These are phyloP conservation scores for Fusarium anguioides DNA, from an alignment of 2,329 filamentous ascomycete species.

Conservation along the genomic window DNA sequence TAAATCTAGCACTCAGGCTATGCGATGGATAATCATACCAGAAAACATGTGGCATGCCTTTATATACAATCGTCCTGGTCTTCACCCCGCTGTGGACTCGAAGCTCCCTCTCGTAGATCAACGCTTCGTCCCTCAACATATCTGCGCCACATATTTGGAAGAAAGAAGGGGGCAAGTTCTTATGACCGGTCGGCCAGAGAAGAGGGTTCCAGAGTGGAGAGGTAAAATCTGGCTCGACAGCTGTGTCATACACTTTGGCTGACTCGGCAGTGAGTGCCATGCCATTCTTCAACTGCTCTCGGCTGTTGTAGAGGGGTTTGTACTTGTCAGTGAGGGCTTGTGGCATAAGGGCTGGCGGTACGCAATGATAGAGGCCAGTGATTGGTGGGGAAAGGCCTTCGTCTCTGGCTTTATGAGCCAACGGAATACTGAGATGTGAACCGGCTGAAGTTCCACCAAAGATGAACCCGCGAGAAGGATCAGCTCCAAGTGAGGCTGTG, in stretches of 20 bases:
- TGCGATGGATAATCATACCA: neutral
- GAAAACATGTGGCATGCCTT: neutral
- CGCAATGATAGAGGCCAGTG: neutral
- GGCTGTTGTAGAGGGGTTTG: neutral
- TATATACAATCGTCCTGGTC: neutral
- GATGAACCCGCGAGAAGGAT: neutral
- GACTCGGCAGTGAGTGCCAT: neutral
- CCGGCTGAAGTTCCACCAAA: neutral
- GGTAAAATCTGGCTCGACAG: neutral
- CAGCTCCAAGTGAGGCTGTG: accelerated
- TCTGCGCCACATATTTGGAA: neutral
- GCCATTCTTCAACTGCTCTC: neutral
- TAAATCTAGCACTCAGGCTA: neutral
- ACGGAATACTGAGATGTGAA: neutral
- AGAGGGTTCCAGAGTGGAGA: neutral
- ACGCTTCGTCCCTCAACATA: neutral
- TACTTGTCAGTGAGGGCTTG: neutral
- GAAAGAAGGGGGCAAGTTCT: neutral
- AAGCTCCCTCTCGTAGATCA: neutral
- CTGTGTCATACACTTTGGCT: neutral
- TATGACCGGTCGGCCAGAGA: neutral
- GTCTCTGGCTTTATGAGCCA: neutral
- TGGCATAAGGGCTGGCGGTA: neutral
- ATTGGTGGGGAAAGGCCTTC: neutral
- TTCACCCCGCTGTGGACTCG: accelerated